Evolutionary conservation across 371 early-diverging fungal species (phyloP), one percentile per base, ranked within the genome.

Genomic region (Syncephalastrum contaminatum): DNA sequence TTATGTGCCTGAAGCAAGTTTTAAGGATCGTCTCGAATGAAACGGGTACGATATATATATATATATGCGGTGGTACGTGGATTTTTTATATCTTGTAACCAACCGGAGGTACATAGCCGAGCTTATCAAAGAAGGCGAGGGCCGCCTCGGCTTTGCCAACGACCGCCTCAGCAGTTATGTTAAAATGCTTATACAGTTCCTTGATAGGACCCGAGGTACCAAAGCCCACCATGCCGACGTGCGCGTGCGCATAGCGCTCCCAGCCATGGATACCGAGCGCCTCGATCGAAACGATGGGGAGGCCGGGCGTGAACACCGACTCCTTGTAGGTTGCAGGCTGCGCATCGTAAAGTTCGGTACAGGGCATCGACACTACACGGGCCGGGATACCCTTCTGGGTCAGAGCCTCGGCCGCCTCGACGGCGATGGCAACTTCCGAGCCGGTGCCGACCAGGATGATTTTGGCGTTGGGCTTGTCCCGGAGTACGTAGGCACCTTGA

Each of bases 321-420:
- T 83, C 75, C 62, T 86, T 81, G 84, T 99, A 99, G 51, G 84
- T 91, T n/a, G 70, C 60, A 5, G 82, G 41, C 73, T 99, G 98
- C 52, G 87, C 86, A 49, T 94, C 93, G 63, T 97, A 99, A 41
- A 97, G 72, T 61, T 93, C 93, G 67, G 85, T 81, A 56, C 91
- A 98, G 15, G 97, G 95, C 82, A 98, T 86, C 44, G 99, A 99
- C 15, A 99, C 96, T 44, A 99, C 83, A 48, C 92, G 88, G 25
- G 89, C 82, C 4, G 60, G 53, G 66, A 87, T 64, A 42, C 60
- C 60, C 4, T 82, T 73, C 50, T 82, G 63, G 27, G 75, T 66
- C 21, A 96, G 79, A 27, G 71, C 52, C 58, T 88, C 78, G 48
- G 91, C 90, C 12, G 94, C 80, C 19, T 93, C 91, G 10, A 94